Evolutionary conservation across 2,329 filamentous ascomycete genomes (phyloP).

Genomic region (Neonectria sp.): DNA sequence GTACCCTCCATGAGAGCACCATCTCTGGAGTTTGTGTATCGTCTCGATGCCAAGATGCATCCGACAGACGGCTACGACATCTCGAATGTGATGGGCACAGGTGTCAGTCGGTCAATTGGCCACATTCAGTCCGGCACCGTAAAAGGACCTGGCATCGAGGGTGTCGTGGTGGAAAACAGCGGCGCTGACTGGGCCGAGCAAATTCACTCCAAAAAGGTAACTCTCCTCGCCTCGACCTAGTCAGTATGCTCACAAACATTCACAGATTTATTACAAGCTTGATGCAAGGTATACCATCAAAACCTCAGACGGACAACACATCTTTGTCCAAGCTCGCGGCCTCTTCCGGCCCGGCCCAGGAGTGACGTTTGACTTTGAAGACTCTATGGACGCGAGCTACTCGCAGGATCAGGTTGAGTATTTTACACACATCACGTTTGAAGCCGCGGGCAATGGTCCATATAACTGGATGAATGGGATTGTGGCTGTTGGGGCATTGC

Average conservation of each 20-base stretch:
- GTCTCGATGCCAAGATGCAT: slow-evolving; percentile 17
- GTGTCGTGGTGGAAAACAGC: slow-evolving; percentile 17
- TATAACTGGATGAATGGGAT: slow-evolving; percentile 30
- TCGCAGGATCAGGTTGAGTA: slow-evolving; percentile 23
- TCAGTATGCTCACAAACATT: background rate
- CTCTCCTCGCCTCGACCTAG: too few species aligned
- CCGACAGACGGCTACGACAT: slow-evolving; percentile 20
- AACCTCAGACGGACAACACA: slow-evolving; percentile 11
- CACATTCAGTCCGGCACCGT: slow-evolving; percentile 19
- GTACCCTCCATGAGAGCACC: slow-evolving; percentile 11
- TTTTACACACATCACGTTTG: slow-evolving; percentile 22
- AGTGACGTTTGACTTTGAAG: slow-evolving; percentile 9
- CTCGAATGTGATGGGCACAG: slow-evolving; percentile 16
- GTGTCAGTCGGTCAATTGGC: slow-evolving; percentile 12
- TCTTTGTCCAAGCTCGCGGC: slow-evolving; percentile 17
- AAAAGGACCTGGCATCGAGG: slow-evolving; percentile 7
- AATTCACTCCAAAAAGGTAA: slow-evolving; percentile 14
- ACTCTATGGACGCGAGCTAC: background rate
- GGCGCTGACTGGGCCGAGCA: slow-evolving; percentile 21
- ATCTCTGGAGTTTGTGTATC: slow-evolving; percentile 18
- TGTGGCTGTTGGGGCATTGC: slow-evolving; percentile 19
- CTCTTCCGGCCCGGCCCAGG: slow-evolving; percentile 14
- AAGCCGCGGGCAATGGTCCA: slow-evolving; percentile 14
- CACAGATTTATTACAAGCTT: slow-evolving; percentile 20
- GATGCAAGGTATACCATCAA: slow-evolving; percentile 18